These are phyloP conservation scores for Wickerhamomyces chaumierensis DNA, from an alignment of 805 yeast species.

Conservation along the genomic window DNA sequence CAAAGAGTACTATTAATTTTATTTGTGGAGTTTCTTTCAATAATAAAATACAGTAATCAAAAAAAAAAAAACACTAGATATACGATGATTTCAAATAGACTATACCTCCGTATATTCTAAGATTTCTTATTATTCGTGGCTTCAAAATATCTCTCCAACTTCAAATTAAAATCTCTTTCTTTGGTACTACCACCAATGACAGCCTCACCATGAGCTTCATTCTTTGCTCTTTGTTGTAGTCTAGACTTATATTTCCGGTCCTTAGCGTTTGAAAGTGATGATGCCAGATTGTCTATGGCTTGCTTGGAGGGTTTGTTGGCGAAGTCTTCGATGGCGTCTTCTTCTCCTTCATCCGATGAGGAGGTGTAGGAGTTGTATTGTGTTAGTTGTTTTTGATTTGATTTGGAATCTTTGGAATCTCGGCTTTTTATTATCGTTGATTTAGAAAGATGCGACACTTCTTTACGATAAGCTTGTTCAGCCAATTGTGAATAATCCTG, in stretches of 20 bases:
- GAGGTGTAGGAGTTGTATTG: background rate
- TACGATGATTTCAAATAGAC: no score
- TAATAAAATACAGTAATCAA: no score
- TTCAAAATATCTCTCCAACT: background rate
- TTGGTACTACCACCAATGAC: background rate
- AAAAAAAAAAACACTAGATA: no score
- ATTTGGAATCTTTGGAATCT: no score
- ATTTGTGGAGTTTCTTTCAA: no score
- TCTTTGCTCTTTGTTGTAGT: conserved; percentile 26
- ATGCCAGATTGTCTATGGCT: conserved; percentile 14
- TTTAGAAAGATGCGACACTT: conserved; percentile 6
- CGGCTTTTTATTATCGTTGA: background rate
- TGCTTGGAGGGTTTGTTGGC: conserved; percentile 27
- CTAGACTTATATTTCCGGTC: conserved; percentile 5
- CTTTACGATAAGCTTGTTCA: conserved; percentile 46
- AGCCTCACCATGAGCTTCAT: background rate
- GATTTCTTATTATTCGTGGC: no score
- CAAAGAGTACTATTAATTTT: no score
- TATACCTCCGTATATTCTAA: no score
- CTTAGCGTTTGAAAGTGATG: background rate
- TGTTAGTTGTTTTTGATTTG: background rate
- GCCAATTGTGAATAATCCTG: conserved; percentile 47
- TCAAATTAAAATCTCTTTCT: background rate
- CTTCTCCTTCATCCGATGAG: background rate
- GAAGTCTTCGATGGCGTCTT: no score